Evolutionary conservation across 805 yeast genomes (phyloP).

Genomic region (Ogataea nitratoaversa): DNA sequence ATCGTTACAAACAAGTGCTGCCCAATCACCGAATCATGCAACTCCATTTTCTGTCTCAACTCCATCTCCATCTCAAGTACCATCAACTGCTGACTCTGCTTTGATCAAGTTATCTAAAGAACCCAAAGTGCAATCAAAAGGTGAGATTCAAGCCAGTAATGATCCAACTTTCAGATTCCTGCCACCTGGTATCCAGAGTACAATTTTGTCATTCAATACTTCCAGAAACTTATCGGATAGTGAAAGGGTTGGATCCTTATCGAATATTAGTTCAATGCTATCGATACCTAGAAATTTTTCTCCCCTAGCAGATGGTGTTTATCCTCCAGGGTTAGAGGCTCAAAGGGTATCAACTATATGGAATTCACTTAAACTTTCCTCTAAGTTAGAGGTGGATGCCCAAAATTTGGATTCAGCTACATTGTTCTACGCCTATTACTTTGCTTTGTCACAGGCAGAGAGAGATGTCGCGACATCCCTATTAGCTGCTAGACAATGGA

Average conservation of each 20-base stretch:
- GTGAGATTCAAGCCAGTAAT: slow-evolving; percentile 16
- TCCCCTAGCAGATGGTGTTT: slow-evolving; percentile 21
- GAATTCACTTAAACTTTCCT: slow-evolving; percentile 24
- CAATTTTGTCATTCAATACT: slow-evolving; percentile 26
- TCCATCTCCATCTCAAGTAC: not conserved
- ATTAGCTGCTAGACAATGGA: slow-evolving; percentile 37
- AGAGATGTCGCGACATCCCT: slow-evolving; percentile 33
- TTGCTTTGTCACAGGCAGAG: slow-evolving; percentile 38
- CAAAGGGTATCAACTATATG: slow-evolving; percentile 30
- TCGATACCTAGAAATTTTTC: slow-evolving; percentile 25
- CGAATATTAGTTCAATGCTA: slow-evolving; percentile 23
- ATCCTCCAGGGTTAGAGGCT: slow-evolving; percentile 32
- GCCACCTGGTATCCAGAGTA: slow-evolving; percentile 33
- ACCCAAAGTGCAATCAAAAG: slow-evolving; percentile 1
- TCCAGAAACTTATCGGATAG: slow-evolving; percentile 19
- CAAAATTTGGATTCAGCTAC: slow-evolving; percentile 31
- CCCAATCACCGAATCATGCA: not conserved
- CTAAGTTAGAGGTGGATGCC: slow-evolving; percentile 23
- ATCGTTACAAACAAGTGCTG: not conserved
- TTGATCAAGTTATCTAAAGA: not conserved
- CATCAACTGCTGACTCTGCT: not conserved
- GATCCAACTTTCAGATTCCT: slow-evolving; percentile 29
- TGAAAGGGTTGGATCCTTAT: slow-evolving; percentile 14
- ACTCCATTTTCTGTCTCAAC: not conserved
- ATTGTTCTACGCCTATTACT: slow-evolving; percentile 42